These are phyloP conservation scores for Aspergillus sojae DNA, from an alignment of 2,329 filamentous ascomycete genomes.

Conservation along the genomic window DNA sequence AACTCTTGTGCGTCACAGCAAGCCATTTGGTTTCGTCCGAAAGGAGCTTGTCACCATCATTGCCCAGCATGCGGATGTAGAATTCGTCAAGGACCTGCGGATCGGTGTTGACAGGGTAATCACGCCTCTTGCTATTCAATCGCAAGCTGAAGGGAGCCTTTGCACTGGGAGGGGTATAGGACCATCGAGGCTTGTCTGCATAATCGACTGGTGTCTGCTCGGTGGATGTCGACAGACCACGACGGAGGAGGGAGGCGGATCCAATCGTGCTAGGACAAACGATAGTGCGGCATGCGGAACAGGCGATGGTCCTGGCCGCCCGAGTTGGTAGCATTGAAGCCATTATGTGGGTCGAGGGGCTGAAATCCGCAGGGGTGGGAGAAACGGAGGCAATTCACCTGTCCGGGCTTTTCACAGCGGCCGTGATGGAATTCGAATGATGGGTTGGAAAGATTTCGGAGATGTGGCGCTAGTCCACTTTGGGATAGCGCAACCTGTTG, in stretches of 20 bases:
- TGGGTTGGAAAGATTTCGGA: conserved; percentile 31
- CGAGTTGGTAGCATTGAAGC: conserved; percentile 52
- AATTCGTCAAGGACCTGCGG: conserved; percentile 73
- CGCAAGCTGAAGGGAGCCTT: conserved; percentile 63
- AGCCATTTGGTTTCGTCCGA: conserved; percentile 95
- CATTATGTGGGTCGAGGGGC: conserved; percentile 38
- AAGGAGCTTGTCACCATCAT: conserved; percentile 70
- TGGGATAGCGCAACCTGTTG: conserved; percentile 16
- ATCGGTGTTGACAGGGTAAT: conserved; percentile 72
- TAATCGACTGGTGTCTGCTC: conserved; percentile 34
- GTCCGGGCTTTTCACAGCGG: conserved; percentile 14
- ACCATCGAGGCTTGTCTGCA: conserved; percentile 64
- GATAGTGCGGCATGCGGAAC: conserved; percentile 33
- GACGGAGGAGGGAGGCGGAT: conserved; percentile 24
- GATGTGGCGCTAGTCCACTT: conserved; percentile 25
- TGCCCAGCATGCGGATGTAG: conserved; percentile 76
- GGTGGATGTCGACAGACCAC: conserved; percentile 31
- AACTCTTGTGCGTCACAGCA: conserved; percentile 96
- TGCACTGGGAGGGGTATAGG: conserved; percentile 68
- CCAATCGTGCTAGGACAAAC: conserved; percentile 18
- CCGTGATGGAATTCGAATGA: conserved; percentile 21
- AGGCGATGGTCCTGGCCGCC: conserved; percentile 40
- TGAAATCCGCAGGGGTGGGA: conserved; percentile 21
- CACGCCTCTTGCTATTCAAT: conserved; percentile 34
- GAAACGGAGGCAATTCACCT: conserved; percentile 12